Conservation (phyloP, 352 stramenopile genomes). For the Phytopythium delawarense region DNA sequence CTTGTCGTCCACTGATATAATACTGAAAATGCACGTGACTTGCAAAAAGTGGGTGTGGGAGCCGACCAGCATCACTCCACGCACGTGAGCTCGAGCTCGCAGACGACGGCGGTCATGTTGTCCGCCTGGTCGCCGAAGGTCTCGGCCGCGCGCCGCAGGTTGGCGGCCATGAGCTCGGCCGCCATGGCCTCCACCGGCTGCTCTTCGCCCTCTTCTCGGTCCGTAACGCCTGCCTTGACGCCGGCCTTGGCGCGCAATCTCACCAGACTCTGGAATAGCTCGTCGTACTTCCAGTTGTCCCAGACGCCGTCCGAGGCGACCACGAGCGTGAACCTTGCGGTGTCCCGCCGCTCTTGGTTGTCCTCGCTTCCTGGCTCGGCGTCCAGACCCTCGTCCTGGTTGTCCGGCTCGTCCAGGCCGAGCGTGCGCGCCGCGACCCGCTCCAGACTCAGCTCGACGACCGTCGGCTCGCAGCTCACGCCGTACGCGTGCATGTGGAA, state of each 20-base stretch:
- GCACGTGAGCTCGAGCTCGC: constrained; percentile 26
- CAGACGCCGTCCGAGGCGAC: constrained; percentile 84
- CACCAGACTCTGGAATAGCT: constrained; percentile 51
- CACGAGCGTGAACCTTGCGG: constrained; percentile 46
- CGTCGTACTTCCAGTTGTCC: constrained; percentile 88
- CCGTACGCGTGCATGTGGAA: constrained; percentile 88
- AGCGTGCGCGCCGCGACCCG: constrained; percentile 19
- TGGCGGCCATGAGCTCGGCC: constrained; percentile 52
- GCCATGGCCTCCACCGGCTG: constrained; percentile 25
- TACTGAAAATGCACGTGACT: constrained; percentile 4
- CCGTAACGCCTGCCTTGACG: background rate
- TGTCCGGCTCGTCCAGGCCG: constrained; percentile 18
- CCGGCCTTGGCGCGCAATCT: constrained; percentile 8
- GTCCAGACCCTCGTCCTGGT: constrained; percentile 9
- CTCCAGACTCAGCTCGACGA: constrained; percentile 50
- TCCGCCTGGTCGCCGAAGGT: constrained; percentile 84
- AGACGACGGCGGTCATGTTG: constrained; percentile 87
- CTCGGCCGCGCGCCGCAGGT: constrained; percentile 44
- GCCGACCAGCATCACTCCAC: constrained; percentile 3
- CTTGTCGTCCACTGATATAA: constrained; percentile 9
- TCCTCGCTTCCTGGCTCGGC: constrained; percentile 2
- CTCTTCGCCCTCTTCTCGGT: background rate
- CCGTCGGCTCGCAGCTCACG: constrained; percentile 58
- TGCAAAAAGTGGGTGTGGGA: background rate
- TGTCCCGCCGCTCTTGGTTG: constrained; percentile 6